Base-by-base conservation (phyloP, 805 yeast genomes). In the Saccharomycopsis babjevae region DNA sequence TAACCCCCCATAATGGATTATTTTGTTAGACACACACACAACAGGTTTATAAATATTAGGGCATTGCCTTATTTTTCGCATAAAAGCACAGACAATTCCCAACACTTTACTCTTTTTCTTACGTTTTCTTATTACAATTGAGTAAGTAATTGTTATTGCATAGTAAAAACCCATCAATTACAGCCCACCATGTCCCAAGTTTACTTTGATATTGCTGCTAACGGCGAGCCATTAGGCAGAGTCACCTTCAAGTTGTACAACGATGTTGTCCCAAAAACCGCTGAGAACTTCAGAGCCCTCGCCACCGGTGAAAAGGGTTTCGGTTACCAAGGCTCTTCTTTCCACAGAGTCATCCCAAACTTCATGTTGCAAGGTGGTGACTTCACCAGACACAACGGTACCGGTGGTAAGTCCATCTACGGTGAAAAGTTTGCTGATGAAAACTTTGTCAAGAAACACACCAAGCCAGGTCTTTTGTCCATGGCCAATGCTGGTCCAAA, bases 331-430 rank as follows among this genome's bases (percentile, higher is more conserved):
- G 84, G 83, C 70, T 90, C 97, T 63, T 79, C 85, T 70, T 92
- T 93, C 94, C 97, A 92, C 89, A 87, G 97, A 80, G 96, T 92
- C 67, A 91, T 91, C 71, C 97, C 97, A 71, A 86, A 89, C 77
- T 94, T 94, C 83, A 93, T 93, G 99, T 82, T 94, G 75, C 98
- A 94, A 82, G 98, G 96, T 77, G 96, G 96, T 82, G 96, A 89
- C 77, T 87, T 89, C 84, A 88, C 94, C 75, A 79, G 81, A 77
- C 90, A 89, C 77, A 88, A 91, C 79, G 99, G 99, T 75, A 88
- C 96, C 71, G 99, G 99, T 76, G 99, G 99, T 76, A 87, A 86
- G 76, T 86, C 93, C 64, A 88, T 88, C 77, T 88, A 88, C 75
- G 93, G 93, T 68, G 84, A 81, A 64, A 84, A 81, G 73, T 88